A percentile compares a stretch with the other conserved stretches of the same genome.
These are phyloP conservation scores for Colletotrichum salicis DNA, from an alignment of 2,329 filamentous ascomycete genomes.

Conservation along the genomic window DNA sequence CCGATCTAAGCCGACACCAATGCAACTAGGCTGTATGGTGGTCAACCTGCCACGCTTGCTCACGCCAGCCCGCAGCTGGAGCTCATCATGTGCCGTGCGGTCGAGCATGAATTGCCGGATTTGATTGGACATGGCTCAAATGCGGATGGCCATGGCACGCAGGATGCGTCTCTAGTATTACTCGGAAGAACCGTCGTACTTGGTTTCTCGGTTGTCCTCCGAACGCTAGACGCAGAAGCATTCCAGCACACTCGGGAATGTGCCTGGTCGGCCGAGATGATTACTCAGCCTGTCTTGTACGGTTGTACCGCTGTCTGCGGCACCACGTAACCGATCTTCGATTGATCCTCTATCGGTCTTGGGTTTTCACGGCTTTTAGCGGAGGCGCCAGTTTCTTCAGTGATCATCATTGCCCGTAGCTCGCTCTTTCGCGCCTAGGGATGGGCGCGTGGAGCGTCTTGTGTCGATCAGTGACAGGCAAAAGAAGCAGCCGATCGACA, in stretches of 20 bases:
- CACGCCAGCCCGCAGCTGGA: slow-evolving; percentile 15
- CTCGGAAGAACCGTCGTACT: background rate
- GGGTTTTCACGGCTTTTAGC: background rate
- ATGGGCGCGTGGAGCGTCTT: slow-evolving; percentile 16
- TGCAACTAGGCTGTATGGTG: background rate
- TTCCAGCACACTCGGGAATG: background rate
- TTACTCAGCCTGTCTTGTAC: background rate
- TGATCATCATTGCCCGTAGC: slow-evolving; percentile 7
- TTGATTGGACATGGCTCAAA: background rate
- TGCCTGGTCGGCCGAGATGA: background rate
- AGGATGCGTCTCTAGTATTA: background rate
- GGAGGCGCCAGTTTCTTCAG: slow-evolving; percentile 14
- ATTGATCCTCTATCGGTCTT: background rate
- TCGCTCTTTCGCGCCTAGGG: slow-evolving; percentile 15
- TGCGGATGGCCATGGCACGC: background rate
- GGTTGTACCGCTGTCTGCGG: background rate
- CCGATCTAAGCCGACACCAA: background rate
- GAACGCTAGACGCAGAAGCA: background rate
- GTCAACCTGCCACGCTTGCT: too few species aligned
- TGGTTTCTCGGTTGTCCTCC: background rate
- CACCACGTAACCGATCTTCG: background rate
- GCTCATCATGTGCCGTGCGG: slow-evolving; percentile 26
- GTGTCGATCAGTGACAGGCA: slow-evolving; percentile 27
- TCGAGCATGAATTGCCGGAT: background rate
- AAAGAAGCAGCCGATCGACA: slow-evolving; percentile 25